Evolutionary conservation across 371 early-diverging fungal species (phyloP), one percentile per base, ranked within the genome.

Genomic region (Lichtheimia hyalospora): DNA sequence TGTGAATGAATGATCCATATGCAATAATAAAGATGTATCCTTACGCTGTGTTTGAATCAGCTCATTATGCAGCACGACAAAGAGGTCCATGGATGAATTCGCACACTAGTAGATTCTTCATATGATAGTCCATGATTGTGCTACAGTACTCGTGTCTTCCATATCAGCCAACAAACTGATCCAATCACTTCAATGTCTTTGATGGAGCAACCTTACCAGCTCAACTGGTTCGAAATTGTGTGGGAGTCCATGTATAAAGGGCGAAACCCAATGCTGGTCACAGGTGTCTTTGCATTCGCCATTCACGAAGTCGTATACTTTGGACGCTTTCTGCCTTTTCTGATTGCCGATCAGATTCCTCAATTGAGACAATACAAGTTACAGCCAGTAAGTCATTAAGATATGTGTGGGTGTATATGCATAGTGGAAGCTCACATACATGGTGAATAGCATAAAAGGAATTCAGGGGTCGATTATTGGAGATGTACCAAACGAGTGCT

Each of bases 301-400:
- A 77, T 89, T 74, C 92, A 92, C 74, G 89, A 91, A 71, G 46
- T 87, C 53, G 83, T 89, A 54, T 91, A 92, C 74, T 91, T 88
- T 73, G 87, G 84, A 13, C 86, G 89, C 25, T 90, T 85, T 68
- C 28, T 90, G 39, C 92, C 92, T 28, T 92, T 84, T 67, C 63
- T 84, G 25, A 67, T 85, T 5, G n/a, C 18, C 21, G 46, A 46
- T 10, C 46, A 46, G 18, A 46, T 46, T 16, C 46, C 46, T 7
- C 21, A 46, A n/a, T 8, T 46, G n/a, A n/a, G 46, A 21, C 46
- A 16, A 46, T 46, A 46, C 21, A 46, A 46, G 46, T 16, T 46
- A 16, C 46, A 46, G 21, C 46, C 46, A 5, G 46, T 46, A 46
- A 5, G 46, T 46, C 21, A 6, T 21, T 1, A 10, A n/a, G 10